Evolutionary conservation across 2,329 filamentous ascomycete genomes (phyloP), one percentile per base, ranked within the genome.

Genomic region (Hansfordia pulvinata): DNA sequence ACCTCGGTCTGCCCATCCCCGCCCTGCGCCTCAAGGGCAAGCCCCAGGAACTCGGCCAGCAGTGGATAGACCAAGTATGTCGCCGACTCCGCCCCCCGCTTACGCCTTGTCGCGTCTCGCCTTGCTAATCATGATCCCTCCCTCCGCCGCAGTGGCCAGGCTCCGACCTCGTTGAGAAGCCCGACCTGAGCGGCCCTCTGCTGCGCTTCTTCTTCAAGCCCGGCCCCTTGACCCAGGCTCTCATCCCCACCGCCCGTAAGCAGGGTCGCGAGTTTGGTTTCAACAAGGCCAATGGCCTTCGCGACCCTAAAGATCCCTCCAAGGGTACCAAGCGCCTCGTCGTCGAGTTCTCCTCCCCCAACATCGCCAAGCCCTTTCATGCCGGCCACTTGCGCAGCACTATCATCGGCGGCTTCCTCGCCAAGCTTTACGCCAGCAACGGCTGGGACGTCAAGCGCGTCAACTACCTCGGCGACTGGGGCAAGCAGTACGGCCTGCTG

Each of bases 391-490:
- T 85, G 38, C 64, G 78, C 40, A 81, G 75, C 42, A 85, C 79
- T 26, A 81, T 85, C 36, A 78, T 84, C 30, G 78, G 79, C 22
- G 75, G 74, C 17, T 82, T 80, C 47, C 53, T 84, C 12, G 60
- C 73, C 13, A 82, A 82, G 40, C 46, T 83, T 3, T 79, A 83
- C 44, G 60, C 75, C 40, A 60, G 52, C 11, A 69, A 71, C 26
- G 79, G 77, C 12, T 84, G 76, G 72, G 69, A 83, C 19, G 76
- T 82, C 1, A 50, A 71, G 23, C 62, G 70, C 14, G 65, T 84
- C 57, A 84, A 84, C 52, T 85, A 84, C 43, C 61, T 84, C 1
- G 79, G 79, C 19, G 79, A 85, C 46, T 85, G 79, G 79, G 79
- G 79, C 14, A 80, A 78, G 50, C 76, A 80, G 42, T 79, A 66